A percentile compares a stretch with the other conserved stretches of the same genome.
Conservation (phyloP, 2,329 filamentous ascomycete genomes). For the Rutstroemia sp. region DNA sequence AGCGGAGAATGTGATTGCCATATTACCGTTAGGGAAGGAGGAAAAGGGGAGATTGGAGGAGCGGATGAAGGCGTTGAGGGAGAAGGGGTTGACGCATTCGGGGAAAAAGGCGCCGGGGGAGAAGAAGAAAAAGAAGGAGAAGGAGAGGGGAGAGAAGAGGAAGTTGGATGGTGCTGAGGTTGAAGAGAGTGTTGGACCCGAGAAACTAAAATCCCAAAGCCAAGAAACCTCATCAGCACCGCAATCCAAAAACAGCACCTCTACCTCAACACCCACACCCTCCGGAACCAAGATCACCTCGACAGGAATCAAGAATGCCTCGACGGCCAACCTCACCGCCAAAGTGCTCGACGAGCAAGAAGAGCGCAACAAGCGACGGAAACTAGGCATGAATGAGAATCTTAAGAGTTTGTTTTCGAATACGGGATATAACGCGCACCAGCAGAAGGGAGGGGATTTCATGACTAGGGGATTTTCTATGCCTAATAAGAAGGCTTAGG, state of each 20-base stretch:
- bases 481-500: conserved; percentile 30
- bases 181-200: conserved; percentile 17
- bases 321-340: conserved; percentile 77
- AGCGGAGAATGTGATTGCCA: conserved; percentile 69
- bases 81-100: conserved; percentile 72
- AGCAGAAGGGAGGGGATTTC: conserved; percentile 41
- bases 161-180: conserved; percentile 7
- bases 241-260: conserved; percentile 25
- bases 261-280: conserved; percentile 24
- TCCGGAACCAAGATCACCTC: background rate
- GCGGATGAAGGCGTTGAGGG: conserved; percentile 60
- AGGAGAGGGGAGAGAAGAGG: conserved; percentile 20
- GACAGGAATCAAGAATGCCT: conserved; percentile 73
- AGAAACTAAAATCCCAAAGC: conserved; percentile 19
- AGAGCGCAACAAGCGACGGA: conserved; percentile 70
- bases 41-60: conserved; percentile 63
- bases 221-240: conserved; percentile 21
- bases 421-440: conserved; percentile 32
- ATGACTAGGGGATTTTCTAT: conserved; percentile 52
- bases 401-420: conserved; percentile 47
- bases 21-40: conserved; percentile 62
- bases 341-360: conserved; percentile 85
- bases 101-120: conserved; percentile 70
- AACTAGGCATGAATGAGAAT: conserved; percentile 51
- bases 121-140: conserved; percentile 69